phyloP scores from a whole-genome alignment of 2,329 filamentous ascomycete genomes.

The Clarireedia hainanense region DNA sequence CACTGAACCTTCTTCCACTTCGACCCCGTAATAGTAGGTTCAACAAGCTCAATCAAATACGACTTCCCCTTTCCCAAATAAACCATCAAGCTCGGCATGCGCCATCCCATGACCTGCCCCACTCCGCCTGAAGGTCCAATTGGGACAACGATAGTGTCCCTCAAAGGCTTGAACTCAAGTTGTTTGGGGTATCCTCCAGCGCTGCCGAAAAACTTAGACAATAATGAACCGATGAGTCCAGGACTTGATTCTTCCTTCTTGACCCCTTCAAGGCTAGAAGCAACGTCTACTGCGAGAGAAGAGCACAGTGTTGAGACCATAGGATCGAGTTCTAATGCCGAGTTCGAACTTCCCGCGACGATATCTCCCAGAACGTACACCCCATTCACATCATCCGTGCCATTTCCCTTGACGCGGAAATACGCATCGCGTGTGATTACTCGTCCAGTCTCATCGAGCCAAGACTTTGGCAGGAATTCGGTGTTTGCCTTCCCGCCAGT shows the following conservation, averaged over 20 bases:
- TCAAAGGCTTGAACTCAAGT: conserved; percentile 26
- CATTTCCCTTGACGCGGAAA: conserved; percentile 35
- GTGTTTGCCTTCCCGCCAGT: conserved; percentile 36
- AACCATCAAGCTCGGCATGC: conserved; percentile 31
- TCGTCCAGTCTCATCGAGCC: conserved; percentile 39
- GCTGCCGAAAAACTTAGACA: neutral
- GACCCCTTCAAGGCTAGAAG: neutral
- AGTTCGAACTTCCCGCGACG: conserved; percentile 32
- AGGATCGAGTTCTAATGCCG: conserved; percentile 35
- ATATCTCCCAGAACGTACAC: conserved; percentile 43
- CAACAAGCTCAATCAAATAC: conserved; percentile 23
- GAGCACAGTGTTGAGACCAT: conserved; percentile 33
- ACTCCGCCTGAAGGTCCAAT: conserved; percentile 33
- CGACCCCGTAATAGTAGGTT: neutral
- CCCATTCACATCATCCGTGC: conserved; percentile 24
- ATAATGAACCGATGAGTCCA: neutral
- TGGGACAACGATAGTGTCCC: conserved; percentile 32
- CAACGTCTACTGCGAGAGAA: conserved; percentile 41
- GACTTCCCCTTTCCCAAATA: conserved; percentile 32
- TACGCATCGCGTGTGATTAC: conserved; percentile 40
- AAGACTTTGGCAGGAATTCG: conserved; percentile 36
- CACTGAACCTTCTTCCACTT: conserved; percentile 1
- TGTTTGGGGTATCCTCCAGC: neutral
- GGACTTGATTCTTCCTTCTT: conserved; percentile 2
- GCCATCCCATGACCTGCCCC: conserved; percentile 31